A percentile compares a stretch with the other conserved stretches of the same genome.
Evolutionary conservation across 768 basidiomycete species (phyloP).

Genomic region (Pleurotus salmoneostramineus): DNA sequence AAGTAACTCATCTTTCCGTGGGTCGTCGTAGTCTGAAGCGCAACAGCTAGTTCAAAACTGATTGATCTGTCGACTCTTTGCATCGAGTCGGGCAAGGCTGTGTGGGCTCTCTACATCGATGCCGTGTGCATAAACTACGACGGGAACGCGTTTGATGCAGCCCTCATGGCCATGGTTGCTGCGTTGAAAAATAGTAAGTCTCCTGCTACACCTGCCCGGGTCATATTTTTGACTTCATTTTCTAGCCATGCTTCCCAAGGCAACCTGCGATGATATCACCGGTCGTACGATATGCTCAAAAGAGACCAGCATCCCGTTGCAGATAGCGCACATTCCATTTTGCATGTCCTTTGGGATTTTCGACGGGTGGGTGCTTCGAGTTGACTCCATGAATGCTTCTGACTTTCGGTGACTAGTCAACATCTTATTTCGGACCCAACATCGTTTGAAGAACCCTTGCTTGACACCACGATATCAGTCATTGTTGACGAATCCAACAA

Average conservation of each 20-base stretch:
- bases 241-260: conserved; percentile 67
- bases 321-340: conserved; percentile 41
- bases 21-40: not conserved
- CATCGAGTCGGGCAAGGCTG: conserved; percentile 78
- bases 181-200: conserved; percentile 81
- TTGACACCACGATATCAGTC: conserved; percentile 68
- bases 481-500: conserved; percentile 47
- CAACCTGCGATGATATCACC: conserved; percentile 66
- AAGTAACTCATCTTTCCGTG: not conserved
- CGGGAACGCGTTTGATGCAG: conserved; percentile 92
- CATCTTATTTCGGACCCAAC: conserved; percentile 80
- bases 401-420: conserved; percentile 33
- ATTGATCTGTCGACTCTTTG: conserved; percentile 67
- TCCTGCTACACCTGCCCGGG: not conserved
- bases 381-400: not conserved
- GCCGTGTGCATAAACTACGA: conserved; percentile 96
- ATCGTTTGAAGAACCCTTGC: conserved; percentile 85
- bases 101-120: conserved; percentile 94
- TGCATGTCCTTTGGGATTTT: conserved; percentile 78
- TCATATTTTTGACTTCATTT: not conserved
- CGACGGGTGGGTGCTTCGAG: conserved; percentile 54
- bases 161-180: conserved; percentile 81
- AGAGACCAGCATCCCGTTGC: conserved; percentile 38
- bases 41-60: conserved; percentile 56
- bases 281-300: conserved; percentile 62